Conservation (phyloP, 495 filamentous ascomycete genomes). For the Penicillium samsonianum region DNA sequence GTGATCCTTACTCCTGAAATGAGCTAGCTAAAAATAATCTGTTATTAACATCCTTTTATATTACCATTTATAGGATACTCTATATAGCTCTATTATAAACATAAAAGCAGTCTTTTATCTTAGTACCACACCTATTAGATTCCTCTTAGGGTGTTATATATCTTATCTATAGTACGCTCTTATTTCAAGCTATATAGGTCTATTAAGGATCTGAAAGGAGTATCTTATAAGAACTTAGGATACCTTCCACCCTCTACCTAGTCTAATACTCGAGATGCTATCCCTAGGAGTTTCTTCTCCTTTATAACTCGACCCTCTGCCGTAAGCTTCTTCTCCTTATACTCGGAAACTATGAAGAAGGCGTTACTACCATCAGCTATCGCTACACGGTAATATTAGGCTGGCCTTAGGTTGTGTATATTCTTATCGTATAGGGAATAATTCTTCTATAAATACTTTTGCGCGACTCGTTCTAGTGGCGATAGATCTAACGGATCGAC, state of each 20-base stretch:
- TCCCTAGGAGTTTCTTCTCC: too few species aligned
- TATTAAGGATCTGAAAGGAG: slow-evolving; percentile 22
- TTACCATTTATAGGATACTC: slow-evolving; percentile 4
- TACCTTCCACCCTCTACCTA: background rate
- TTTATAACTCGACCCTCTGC: too few species aligned
- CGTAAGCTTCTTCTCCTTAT: too few species aligned
- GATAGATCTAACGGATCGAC: too few species aligned
- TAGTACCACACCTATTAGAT: slow-evolving; percentile 11
- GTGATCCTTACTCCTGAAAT: background rate
- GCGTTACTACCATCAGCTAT: too few species aligned
- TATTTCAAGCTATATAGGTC: slow-evolving; percentile 9
- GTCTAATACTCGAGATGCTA: too few species aligned
- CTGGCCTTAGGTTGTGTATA: too few species aligned
- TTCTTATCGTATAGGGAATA: too few species aligned
- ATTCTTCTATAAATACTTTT: too few species aligned
- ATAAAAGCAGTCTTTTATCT: slow-evolving; percentile 9
- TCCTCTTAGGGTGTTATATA: slow-evolving; percentile 2
- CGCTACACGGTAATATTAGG: too few species aligned
- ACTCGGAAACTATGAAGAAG: too few species aligned
- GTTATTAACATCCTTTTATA: background rate
- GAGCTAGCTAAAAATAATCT: slow-evolving; percentile 4
- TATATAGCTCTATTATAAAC: slow-evolving; percentile 7
- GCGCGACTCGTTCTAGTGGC: too few species aligned
- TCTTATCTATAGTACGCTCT: slow-evolving; percentile 11
- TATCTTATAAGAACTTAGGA: slow-evolving; percentile 17